These are phyloP conservation scores for Chaetomiaceae sp. DNA, from an alignment of 2,329 filamentous ascomycete genomes.

Conservation along the genomic window DNA sequence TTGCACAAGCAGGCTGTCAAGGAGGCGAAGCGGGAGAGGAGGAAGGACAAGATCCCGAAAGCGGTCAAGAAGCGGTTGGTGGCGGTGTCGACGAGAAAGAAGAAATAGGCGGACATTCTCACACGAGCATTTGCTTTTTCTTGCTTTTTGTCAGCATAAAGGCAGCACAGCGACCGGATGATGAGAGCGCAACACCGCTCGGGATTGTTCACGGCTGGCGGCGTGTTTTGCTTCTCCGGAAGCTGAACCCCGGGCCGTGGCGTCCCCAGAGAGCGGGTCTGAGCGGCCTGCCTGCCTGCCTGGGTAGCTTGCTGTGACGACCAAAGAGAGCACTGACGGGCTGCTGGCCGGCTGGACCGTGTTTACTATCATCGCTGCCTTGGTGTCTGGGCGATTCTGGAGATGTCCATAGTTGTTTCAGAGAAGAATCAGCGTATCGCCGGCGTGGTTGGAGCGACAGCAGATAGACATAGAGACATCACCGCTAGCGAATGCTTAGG, in stretches of 20 bases:
- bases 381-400: no score
- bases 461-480: no score
- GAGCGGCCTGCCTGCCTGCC: conserved; percentile 27
- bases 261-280: conserved; percentile 29
- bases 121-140: no score
- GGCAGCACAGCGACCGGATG: conserved; percentile 22
- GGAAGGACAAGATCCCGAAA: conserved; percentile 95
- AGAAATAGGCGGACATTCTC: conserved; percentile 50
- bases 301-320: conserved; percentile 40
- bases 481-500: no score
- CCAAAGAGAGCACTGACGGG: conserved; percentile 56
- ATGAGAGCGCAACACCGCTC: conserved; percentile 22
- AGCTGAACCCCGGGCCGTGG: conserved; percentile 34
- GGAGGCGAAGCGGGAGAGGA: conserved; percentile 88
- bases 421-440: no score
- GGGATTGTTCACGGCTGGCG: conserved; percentile 2
- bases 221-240: conserved; percentile 17
- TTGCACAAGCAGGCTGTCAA: conserved; percentile 84
- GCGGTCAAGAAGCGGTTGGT: conserved; percentile 88
- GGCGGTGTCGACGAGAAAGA: conserved; percentile 53
- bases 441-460: no score
- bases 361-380: no score
- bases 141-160: neutral
- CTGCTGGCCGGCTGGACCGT: no score
- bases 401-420: no score